A percentile compares a stretch with the other conserved stretches of the same genome.
Conservation (phyloP, 257 asterid genomes). For the Solanum phureja region DNA sequence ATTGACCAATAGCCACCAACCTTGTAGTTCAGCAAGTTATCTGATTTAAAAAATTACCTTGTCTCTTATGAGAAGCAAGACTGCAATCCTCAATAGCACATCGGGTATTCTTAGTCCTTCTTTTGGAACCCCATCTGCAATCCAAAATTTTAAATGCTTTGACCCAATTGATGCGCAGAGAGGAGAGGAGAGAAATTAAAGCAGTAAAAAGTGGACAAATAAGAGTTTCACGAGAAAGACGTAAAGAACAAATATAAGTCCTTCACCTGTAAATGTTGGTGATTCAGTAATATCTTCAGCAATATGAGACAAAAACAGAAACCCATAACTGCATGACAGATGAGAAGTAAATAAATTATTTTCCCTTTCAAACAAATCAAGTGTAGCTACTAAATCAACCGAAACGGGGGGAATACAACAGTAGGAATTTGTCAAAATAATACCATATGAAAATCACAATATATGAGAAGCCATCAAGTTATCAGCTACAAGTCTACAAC, state of each 20-base stretch:
- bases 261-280: slow-evolving; percentile 76
- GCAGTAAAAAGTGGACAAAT: slow-evolving; percentile 13
- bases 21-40: neutral
- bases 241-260: neutral
- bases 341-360: neutral
- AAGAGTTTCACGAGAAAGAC: neutral
- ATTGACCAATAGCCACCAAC: neutral
- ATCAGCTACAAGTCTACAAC: neutral
- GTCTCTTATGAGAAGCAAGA: slow-evolving; percentile 55
- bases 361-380: neutral
- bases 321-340: slow-evolving; percentile 55
- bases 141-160: neutral
- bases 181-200: neutral
- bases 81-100: slow-evolving; percentile 75
- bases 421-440: neutral
- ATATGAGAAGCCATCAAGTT: neutral
- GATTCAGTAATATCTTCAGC: slow-evolving; percentile 61
- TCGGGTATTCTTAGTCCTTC: slow-evolving; percentile 85
- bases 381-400: neutral
- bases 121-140: slow-evolving; percentile 96
- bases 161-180: neutral
- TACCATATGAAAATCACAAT: neutral
- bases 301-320: slow-evolving; percentile 69
- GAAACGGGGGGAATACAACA: neutral
- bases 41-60: slow-evolving; percentile 42